Conservation (phyloP, 805 yeast species). For the Candida odintsovae region DNA sequence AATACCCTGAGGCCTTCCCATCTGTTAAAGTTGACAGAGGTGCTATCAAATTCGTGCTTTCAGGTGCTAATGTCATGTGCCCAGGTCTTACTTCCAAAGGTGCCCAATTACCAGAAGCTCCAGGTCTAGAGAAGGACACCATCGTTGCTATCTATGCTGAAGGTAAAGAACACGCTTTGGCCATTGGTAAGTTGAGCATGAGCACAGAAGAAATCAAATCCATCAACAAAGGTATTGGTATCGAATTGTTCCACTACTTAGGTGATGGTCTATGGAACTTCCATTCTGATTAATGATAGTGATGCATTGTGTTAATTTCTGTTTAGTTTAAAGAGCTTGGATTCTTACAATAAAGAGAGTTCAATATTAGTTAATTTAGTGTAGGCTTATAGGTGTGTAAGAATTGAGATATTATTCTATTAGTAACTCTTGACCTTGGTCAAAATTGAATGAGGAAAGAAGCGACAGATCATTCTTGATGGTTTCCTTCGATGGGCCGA, state of each 20-base stretch:
- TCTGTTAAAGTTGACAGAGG: conserved; percentile 90
- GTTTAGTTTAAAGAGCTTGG: neutral
- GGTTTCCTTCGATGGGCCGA: conserved; percentile 16
- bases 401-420: neutral
- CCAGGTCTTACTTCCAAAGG: conserved; percentile 89
- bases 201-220: conserved; percentile 82
- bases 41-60: conserved; percentile 90
- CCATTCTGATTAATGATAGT: conserved; percentile 34
- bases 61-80: conserved; percentile 97
- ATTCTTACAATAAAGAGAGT: too few relatives aligned
- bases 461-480: conserved; percentile 21
- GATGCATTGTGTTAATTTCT: neutral
- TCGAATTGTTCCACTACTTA: conserved; percentile 74
- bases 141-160: conserved; percentile 84
- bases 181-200: conserved; percentile 84
- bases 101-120: conserved; percentile 73
- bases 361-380: too few relatives aligned
- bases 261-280: conserved; percentile 88
- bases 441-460: conserved; percentile 19
- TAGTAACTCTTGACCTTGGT: conserved; percentile 11
- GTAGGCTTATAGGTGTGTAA: too few relatives aligned
- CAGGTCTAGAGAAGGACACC: conserved; percentile 56
- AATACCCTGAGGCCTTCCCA: conserved; percentile 80
- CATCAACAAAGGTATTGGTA: conserved; percentile 83
- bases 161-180: conserved; percentile 87